Conservation (phyloP, 2,329 filamentous ascomycete species). For the Aspergillus aculeatus region DNA sequence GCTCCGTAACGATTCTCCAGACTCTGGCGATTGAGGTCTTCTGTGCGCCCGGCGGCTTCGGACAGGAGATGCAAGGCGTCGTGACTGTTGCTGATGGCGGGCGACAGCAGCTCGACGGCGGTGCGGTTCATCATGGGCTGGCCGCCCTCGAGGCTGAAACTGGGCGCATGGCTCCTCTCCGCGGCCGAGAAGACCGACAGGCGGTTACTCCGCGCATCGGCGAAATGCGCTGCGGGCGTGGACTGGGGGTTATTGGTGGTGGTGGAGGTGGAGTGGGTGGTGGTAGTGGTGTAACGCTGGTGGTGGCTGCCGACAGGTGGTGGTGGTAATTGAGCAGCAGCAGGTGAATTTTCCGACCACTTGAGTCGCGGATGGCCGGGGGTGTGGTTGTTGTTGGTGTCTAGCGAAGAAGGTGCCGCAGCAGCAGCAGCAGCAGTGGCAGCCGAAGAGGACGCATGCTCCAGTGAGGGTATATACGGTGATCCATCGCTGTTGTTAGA, state of each 20-base stretch:
- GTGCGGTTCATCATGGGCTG: constrained; percentile 60
- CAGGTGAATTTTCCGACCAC: constrained; percentile 1
- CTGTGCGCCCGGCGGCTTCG: constrained; percentile 66
- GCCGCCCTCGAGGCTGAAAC: constrained; percentile 49
- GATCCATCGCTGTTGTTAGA: constrained; percentile 24
- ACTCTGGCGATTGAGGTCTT: constrained; percentile 50
- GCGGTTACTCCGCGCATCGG: constrained; percentile 28
- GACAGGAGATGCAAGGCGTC: constrained; percentile 90
- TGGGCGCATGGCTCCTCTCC: constrained; percentile 24
- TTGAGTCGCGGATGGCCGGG: constrained; percentile 22
- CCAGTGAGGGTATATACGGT: constrained; percentile 26
- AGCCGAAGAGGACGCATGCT: constrained; percentile 23
- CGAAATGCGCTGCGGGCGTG: constrained; percentile 26
- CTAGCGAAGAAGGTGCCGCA: too few species aligned
- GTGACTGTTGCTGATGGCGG: constrained; percentile 82
- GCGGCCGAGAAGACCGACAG: constrained; percentile 26
- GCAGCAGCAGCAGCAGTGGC: not conserved
- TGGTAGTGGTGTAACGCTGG: not conserved
- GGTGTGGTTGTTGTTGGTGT: constrained; percentile 14
- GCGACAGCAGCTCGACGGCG: constrained; percentile 58
- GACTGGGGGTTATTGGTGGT: constrained; percentile 24
- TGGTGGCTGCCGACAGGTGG: constrained; percentile 7
- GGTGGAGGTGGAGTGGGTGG: not conserved
- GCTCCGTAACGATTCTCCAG: constrained; percentile 47
- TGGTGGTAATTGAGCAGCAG: not conserved